These are phyloP conservation scores for Aspergillus sojae DNA, from an alignment of 2,329 filamentous ascomycete genomes.

Conservation along the genomic window DNA sequence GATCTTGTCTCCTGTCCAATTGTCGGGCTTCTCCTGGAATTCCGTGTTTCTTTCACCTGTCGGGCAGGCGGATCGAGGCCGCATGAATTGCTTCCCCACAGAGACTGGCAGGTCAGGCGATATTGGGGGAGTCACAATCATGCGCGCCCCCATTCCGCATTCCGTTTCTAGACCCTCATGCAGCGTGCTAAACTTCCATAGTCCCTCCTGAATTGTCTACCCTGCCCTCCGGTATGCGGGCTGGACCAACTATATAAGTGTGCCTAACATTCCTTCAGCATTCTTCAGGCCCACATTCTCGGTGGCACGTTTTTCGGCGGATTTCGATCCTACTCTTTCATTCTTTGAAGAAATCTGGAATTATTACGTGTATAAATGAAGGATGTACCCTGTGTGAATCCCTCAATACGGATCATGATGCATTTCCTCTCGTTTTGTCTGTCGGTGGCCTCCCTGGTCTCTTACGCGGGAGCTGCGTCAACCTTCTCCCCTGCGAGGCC, in stretches of 20 bases:
- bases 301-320: constrained; percentile 6
- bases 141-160: constrained; percentile 12
- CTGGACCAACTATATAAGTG: constrained; percentile 30
- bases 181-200: constrained; percentile 8
- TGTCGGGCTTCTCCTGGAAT: background rate
- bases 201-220: constrained; percentile 10
- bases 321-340: constrained; percentile 2
- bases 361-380: constrained; percentile 10
- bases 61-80: constrained; percentile 11
- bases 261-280: constrained; percentile 35
- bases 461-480: constrained; percentile 42
- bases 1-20: constrained; percentile 7
- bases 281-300: constrained; percentile 24
- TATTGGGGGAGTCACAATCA: constrained; percentile 11
- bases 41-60: background rate
- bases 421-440: constrained; percentile 29
- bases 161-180: constrained; percentile 10
- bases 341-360: constrained; percentile 16
- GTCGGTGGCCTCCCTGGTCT: constrained; percentile 27
- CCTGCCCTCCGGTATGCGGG: constrained; percentile 20
- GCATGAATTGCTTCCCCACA: constrained; percentile 11
- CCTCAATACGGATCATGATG: constrained; percentile 29
- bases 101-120: constrained; percentile 26
- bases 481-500: constrained; percentile 67
- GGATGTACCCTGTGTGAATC: constrained; percentile 24